Conservation (phyloP, 495 filamentous ascomycete genomes). For the Chaetomium fimeti region DNA sequence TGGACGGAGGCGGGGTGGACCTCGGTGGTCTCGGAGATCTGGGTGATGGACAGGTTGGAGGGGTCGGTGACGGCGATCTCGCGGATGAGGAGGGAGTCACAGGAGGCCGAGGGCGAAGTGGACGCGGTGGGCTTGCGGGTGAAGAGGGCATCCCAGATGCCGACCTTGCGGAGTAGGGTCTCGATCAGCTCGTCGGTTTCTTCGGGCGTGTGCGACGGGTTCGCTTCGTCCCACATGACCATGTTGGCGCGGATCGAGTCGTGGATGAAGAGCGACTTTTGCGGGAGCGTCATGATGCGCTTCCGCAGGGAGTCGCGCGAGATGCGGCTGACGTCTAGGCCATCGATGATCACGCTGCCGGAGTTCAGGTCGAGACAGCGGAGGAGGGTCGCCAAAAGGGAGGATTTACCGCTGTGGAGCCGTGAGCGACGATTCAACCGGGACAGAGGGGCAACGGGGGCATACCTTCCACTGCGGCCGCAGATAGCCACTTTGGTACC, state of each 20-base stretch:
- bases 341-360: constrained; percentile 8
- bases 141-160: constrained; percentile 19
- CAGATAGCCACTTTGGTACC: constrained; percentile 26
- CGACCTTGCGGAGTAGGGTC: constrained; percentile 10
- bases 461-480: constrained; percentile 28
- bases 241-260: constrained; percentile 17
- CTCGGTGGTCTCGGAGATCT: not conserved
- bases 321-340: constrained; percentile 10
- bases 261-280: constrained; percentile 17
- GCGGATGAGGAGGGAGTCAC: not conserved
- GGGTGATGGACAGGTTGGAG: not conserved
- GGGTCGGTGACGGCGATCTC: not conserved
- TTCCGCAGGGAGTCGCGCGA: constrained; percentile 11
- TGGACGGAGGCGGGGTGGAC: not conserved
- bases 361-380: constrained; percentile 5
- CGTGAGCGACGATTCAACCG: not conserved
- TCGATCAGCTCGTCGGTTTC: constrained; percentile 15
- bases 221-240: constrained; percentile 13
- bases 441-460: not conserved
- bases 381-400: constrained; percentile 10
- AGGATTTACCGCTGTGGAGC: constrained; percentile 8
- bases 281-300: constrained; percentile 17
- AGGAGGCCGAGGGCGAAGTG: not conserved
- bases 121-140: constrained; percentile 8
- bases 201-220: constrained; percentile 1